phyloP scores from a whole-genome alignment of 148 eudicot genomes.

The Arctostaphylos glauca region DNA sequence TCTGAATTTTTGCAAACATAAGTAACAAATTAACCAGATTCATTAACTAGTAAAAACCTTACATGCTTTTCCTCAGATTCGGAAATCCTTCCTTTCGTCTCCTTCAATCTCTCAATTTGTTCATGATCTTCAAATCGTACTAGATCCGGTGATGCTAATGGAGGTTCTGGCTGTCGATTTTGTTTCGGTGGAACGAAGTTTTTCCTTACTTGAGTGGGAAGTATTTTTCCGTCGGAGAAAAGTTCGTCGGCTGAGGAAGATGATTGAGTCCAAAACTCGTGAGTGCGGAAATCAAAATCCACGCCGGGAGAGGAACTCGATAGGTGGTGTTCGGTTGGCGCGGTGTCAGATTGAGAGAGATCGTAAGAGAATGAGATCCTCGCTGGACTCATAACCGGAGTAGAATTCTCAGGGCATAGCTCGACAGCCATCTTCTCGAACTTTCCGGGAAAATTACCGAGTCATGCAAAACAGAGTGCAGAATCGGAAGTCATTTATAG shows the following conservation, averaged over 20 bases:
- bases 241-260: slow-evolving; percentile 82
- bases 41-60: neutral
- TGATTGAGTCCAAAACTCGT: slow-evolving; percentile 37
- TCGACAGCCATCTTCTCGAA: slow-evolving; percentile 62
- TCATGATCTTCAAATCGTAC: too few species aligned
- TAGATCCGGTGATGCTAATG: slow-evolving; percentile 15
- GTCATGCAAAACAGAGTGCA: slow-evolving; percentile 12
- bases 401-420: slow-evolving; percentile 50
- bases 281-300: slow-evolving; percentile 74
- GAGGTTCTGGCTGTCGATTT: slow-evolving; percentile 7
- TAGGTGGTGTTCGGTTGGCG: slow-evolving; percentile 57
- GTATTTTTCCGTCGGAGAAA: slow-evolving; percentile 65
- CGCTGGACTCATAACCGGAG: slow-evolving; percentile 54
- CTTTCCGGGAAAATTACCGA: slow-evolving; percentile 7
- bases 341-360: slow-evolving; percentile 51
- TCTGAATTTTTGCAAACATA: too few species aligned
- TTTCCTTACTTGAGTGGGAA: slow-evolving; percentile 55
- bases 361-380: slow-evolving; percentile 89
- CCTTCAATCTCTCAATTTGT: neutral
- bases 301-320: slow-evolving; percentile 35
- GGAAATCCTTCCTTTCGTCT: slow-evolving; percentile 23
- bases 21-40: neutral
- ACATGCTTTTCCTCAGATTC: slow-evolving; percentile 1
- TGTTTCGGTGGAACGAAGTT: slow-evolving; percentile 8
- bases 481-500: neutral